Conservation (phyloP, 805 yeast species). For the Yarrowia sp. region DNA sequence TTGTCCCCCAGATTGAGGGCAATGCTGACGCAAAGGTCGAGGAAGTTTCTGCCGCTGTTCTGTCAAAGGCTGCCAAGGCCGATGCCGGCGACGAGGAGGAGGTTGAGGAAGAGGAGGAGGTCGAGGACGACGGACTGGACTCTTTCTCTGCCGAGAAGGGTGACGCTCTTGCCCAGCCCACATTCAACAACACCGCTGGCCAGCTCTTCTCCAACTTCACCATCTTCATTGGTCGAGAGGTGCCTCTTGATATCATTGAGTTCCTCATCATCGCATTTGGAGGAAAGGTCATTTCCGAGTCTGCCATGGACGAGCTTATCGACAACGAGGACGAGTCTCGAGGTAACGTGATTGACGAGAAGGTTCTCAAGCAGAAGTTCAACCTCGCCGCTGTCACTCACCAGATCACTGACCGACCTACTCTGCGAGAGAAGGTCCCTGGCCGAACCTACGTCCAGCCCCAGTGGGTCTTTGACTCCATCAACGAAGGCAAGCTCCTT, state of each 20-base stretch:
- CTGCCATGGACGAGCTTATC: constrained; percentile 78
- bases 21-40: constrained; percentile 46
- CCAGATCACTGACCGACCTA: constrained; percentile 94
- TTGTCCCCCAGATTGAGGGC: constrained; percentile 47
- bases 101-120: constrained; percentile 44
- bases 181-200: constrained; percentile 48
- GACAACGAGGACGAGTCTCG: constrained; percentile 56
- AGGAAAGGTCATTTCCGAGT: constrained; percentile 83
- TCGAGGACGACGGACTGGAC: constrained; percentile 63
- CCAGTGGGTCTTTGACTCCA: constrained; percentile 94
- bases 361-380: constrained; percentile 50
- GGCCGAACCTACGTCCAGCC: constrained; percentile 97
- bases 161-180: constrained; percentile 69
- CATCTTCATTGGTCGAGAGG: constrained; percentile 94
- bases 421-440: constrained; percentile 72
- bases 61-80: constrained; percentile 51
- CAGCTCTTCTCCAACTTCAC: constrained; percentile 74
- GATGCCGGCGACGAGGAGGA: constrained; percentile 49
- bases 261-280: constrained; percentile 86
- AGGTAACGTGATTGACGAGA: constrained; percentile 49
- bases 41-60: constrained; percentile 43
- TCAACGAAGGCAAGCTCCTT: constrained; percentile 76
- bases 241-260: constrained; percentile 88
- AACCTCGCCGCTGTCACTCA: constrained; percentile 81
- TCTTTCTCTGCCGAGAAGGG: constrained; percentile 66